Conservation (phyloP, 176 grass and related monocot genomes). For the Bolboschoenus planiculmis region DNA sequence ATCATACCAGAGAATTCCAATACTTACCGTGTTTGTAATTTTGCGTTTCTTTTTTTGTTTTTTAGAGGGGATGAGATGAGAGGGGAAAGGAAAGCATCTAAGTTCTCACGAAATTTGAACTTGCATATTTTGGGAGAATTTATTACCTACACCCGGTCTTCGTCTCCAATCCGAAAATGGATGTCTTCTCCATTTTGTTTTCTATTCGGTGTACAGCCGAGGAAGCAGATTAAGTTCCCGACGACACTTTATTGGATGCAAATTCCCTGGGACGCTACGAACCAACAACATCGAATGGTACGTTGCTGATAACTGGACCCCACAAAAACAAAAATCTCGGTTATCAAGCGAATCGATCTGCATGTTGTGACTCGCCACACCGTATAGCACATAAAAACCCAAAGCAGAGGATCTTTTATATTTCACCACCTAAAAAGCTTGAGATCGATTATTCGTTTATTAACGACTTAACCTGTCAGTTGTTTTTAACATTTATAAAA, state of each 20-base stretch:
- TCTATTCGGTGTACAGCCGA: not conserved
- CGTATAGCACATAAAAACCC: not conserved
- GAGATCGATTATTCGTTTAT: too few species aligned
- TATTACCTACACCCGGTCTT: not conserved
- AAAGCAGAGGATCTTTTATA: not conserved
- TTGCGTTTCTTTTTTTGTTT: not conserved
- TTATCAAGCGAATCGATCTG: not conserved
- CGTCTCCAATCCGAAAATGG: not conserved
- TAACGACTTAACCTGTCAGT: too few species aligned
- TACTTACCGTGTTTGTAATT: not conserved
- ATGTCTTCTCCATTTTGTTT: not conserved
- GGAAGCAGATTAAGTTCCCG: not conserved
- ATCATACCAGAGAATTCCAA: not conserved
- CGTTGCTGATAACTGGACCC: not conserved
- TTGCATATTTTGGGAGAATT: not conserved
- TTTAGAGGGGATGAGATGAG: not conserved
- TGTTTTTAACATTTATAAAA: too few species aligned
- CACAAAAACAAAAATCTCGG: not conserved
- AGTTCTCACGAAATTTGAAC: not conserved
- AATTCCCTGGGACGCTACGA: not conserved
- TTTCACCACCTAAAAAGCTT: too few species aligned
- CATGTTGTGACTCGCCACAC: not conserved
- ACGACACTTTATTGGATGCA: not conserved
- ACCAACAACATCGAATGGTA: not conserved
- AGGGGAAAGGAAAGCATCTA: not conserved